Evolutionary conservation across 2,329 filamentous ascomycete genomes (phyloP), one percentile per base, ranked within the genome.

Genomic region (Aureobasidium lini): DNA sequence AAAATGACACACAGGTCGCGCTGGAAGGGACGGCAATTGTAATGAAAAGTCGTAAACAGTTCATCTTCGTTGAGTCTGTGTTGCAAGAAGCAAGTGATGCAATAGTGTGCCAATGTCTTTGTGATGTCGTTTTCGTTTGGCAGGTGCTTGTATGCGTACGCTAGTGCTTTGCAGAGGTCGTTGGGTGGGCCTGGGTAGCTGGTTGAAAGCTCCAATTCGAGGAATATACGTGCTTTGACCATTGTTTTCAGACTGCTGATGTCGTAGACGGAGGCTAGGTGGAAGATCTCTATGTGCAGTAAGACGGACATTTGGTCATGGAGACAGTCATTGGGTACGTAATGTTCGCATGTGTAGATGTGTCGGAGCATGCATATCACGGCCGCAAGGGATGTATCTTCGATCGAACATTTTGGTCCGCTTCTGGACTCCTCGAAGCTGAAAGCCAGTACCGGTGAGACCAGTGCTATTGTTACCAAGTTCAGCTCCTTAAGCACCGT

Each of bases 61-160:
- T 61, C 57, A 43, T 71, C 66, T 23, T 70, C 56, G 2, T 65
- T 70, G 3, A 78, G 68, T 15, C 64, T 63, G 61, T 78, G 75
- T 29, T 52, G 46, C 37, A 59, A 39, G 62, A 75, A 77, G 31
- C 66, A 67, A 6, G 68, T 66, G 18, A 78, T 67, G 60, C 75
- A 77, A 64, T 77, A 78, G 62, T 76, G 70, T 50, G 76, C 66
- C 15, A 78, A 66, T 0, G 70, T 72, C 43, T 75, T 69, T 7
- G 75, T 62, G 4, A 77, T 65, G 16, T 65, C 62, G 16, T 65
- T 62, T 44, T 71, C 63, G 7, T 63, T 60, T 8, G 58, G 50
- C 28, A 72, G 61, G 44, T 70, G 49, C 36, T 64, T 56, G 62
- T 72, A 72, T 11, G 65, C 50, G 57, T 66, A 73, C 9, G 65